phyloP scores from a whole-genome alignment of 306 rosid species.

The Quercus ilex region DNA sequence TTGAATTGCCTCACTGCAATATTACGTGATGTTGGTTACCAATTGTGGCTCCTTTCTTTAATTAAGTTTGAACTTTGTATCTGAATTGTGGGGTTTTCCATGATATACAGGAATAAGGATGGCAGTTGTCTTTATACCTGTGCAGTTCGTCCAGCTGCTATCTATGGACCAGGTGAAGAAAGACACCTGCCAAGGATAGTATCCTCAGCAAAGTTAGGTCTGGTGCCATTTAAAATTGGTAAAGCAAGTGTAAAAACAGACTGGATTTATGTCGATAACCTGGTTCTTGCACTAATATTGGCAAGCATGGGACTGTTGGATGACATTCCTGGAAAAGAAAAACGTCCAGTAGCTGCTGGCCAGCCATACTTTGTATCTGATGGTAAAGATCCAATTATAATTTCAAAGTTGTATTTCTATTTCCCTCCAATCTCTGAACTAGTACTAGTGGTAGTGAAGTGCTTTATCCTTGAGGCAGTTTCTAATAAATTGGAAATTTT shows the following conservation, averaged over 20 bases:
- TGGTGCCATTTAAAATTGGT: constrained; percentile 68
- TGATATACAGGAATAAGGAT: constrained; percentile 40
- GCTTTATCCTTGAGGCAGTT: not conserved
- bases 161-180: constrained; percentile 94
- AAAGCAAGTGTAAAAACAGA: constrained; percentile 66
- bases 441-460: not conserved
- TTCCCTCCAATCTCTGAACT: not conserved
- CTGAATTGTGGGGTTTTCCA: constrained; percentile 3
- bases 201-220: constrained; percentile 70
- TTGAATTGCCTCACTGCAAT: not conserved
- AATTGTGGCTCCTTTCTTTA: not conserved
- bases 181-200: constrained; percentile 87
- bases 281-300: constrained; percentile 77
- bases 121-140: constrained; percentile 67
- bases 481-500: not conserved
- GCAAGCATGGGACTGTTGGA: constrained; percentile 97
- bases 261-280: constrained; percentile 89
- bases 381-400: constrained; percentile 41
- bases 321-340: constrained; percentile 43
- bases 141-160: constrained; percentile 89
- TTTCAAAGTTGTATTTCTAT: not conserved
- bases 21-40: not conserved
- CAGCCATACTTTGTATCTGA: constrained; percentile 93
- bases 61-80: not conserved
- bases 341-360: constrained; percentile 75